phyloP scores from a whole-genome alignment of 2,329 filamentous ascomycete species.

The Lasiodiplodia sp. region DNA sequence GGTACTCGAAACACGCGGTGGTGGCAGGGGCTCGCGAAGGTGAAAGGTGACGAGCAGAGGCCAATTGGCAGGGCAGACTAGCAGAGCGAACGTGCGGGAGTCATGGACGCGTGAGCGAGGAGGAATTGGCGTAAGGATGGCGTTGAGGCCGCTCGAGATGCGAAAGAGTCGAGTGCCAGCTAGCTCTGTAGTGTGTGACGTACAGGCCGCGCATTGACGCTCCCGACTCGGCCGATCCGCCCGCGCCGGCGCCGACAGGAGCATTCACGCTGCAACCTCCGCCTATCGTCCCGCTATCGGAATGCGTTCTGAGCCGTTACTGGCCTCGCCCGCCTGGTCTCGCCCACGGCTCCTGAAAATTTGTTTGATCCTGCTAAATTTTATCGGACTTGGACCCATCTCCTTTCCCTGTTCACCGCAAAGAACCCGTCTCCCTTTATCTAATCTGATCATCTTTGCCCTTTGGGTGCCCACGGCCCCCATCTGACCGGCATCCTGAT shows the following conservation, averaged over 20 bases:
- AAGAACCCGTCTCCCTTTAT: not conserved
- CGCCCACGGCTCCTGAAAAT: conserved; percentile 4
- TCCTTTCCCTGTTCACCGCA: conserved; percentile 3
- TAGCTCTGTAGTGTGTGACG: conserved; percentile 17
- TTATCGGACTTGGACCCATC: conserved; percentile 4
- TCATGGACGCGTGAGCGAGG: conserved; percentile 7
- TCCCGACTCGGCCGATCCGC: conserved; percentile 25
- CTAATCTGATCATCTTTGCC: conserved; percentile 26
- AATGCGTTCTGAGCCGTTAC: not conserved
- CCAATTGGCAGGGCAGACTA: conserved; percentile 10
- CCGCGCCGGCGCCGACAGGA: conserved; percentile 14
- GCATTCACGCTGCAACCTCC: conserved; percentile 10
- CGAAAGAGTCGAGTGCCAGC: not conserved
- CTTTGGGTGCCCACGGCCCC: not conserved
- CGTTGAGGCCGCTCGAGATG: not conserved
- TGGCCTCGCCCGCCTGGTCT: not conserved
- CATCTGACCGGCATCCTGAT: not conserved
- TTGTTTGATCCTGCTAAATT: conserved; percentile 11
- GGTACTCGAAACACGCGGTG: not conserved
- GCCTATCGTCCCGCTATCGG: conserved; percentile 14
- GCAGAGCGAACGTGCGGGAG: conserved; percentile 10
- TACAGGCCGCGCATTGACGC: conserved; percentile 10
- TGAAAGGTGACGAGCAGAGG: not conserved
- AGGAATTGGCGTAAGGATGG: conserved; percentile 18
- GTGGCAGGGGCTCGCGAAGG: not conserved